Base-by-base conservation (phyloP, 2,329 filamentous ascomycete genomes). In the Raffaelea ambrosiae region DNA sequence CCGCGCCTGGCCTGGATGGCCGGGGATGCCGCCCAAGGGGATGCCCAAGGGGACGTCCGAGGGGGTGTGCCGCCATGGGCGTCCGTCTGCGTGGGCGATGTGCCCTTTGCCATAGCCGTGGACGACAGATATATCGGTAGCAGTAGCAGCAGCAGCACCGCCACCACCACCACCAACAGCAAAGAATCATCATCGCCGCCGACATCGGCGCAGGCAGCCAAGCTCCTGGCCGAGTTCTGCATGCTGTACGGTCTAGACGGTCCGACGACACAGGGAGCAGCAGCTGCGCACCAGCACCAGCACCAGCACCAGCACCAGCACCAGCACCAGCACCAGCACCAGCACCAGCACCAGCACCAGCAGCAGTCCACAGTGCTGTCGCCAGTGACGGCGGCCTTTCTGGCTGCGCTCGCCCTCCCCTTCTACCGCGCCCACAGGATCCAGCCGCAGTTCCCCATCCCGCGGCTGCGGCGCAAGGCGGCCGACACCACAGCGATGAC, bases 1-100 rank as follows among this genome's bases (percentile, higher is more conserved):
- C 46, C 41, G 22, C 19, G 35, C 38, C 41, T 29, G 22, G 47
- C 40, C 38, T 52, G 47, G 50, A 14, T 19, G 35, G 22, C 22
- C 4, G 23, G 11, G 3, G 39, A 22, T 5, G n/a, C 35, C n/a
- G 10, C 18, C 14, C n/a, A n/a, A n/a, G n/a, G n/a, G n/a, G n/a
- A n/a, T n/a, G n/a, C n/a, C n/a, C n/a, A n/a, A n/a, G n/a, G n/a
- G n/a, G n/a, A n/a, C n/a, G n/a, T n/a, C n/a, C n/a, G n/a, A n/a
- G n/a, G n/a, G n/a, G 26, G 18, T 20, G 4, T 35, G 10, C 44
- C 44, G 5, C 14, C 18, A 14, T 46, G 38, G 44, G 19, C 38
- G 8, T 18, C 36, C 35, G 23, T 23, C 13, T 46, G 44, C 39
- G 5, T 16, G 14, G 21, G n/a, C 16, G 23, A 33, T 40, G 31